A percentile compares a stretch with the other conserved stretches of the same genome.
phyloP scores from a whole-genome alignment of 352 stramenopile genomes.

The Globisporangium barbulae region DNA sequence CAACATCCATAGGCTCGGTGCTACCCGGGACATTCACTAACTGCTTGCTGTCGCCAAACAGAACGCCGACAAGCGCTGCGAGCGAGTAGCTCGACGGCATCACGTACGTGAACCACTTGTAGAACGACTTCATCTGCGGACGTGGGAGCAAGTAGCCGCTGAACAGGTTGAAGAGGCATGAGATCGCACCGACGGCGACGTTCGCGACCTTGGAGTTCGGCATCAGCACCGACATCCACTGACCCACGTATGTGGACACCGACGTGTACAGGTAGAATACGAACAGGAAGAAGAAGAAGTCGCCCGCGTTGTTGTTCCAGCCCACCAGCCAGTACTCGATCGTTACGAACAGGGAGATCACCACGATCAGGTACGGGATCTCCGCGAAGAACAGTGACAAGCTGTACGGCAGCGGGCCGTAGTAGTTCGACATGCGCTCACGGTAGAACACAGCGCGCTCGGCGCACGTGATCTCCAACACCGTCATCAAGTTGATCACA shows the following conservation, averaged over 20 bases:
- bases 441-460: conserved; percentile 63
- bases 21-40: no score
- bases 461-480: conserved; percentile 48
- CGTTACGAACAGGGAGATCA: conserved; percentile 41
- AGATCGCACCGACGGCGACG: conserved; percentile 63
- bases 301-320: conserved; percentile 19
- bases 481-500: conserved; percentile 56
- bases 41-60: conserved; percentile 31
- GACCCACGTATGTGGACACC: conserved; percentile 48
- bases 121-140: conserved; percentile 30
- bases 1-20: no score
- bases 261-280: conserved; percentile 44
- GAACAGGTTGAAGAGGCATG: conserved; percentile 70
- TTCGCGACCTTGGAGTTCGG: conserved; percentile 78
- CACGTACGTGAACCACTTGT: conserved; percentile 43
- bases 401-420: conserved; percentile 59
- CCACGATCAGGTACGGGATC: conserved; percentile 54
- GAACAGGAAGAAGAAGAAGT: conserved; percentile 25
- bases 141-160: conserved; percentile 32
- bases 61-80: conserved; percentile 21
- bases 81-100: conserved; percentile 38
- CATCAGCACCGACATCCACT: conserved; percentile 73
- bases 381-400: conserved; percentile 63
- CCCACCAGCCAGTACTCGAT: conserved; percentile 72
- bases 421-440: conserved; percentile 76